Base-by-base conservation (phyloP, 2,329 filamentous ascomycete species). In the Ophiostoma sp. region DNA sequence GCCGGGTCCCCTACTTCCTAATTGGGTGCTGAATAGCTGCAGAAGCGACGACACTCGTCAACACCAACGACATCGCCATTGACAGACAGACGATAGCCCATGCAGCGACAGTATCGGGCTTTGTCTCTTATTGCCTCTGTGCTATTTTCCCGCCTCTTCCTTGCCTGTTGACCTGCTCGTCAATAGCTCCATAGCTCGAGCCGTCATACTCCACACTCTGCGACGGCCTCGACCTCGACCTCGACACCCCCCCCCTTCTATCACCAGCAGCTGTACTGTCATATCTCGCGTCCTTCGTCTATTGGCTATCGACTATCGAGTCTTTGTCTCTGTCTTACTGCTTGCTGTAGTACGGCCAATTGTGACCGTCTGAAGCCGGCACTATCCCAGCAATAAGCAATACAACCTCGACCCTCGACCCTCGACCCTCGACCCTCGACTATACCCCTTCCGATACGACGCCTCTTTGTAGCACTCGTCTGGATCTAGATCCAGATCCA, bases 21-120 rank as follows among this genome's bases (percentile, higher is more conserved):
- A 73, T 72, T 48, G 52, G 71, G 73, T 70, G 68, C 68, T 73
- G 69, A 73, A 73, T 73, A 73, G 72, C 68, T 41, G n/a, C 62
- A 65, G 20, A 65, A 39, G 62, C 62, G 62, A 39, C 65, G 39
- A 67, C 62, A 39, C 33, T 10, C 4, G 57, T 17, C 15, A 33
- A 31, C 65, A 41, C 23, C 27, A 6, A 52, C 23, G 15, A 44
- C 33, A 41, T 10, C 36, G 33, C 17, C 57, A 69, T n/a, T 5
- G 17, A 67, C 23, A 44, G 20, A 27, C 23, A 57, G 52, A 7
- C 17, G 44, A 48, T 17, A 48, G 44, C 15, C 41, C 17, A 48
- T 48, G 8, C 20, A 48, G 13, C 10, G 13, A 39, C 36, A 44
- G 20, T n/a, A 48, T 7, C 10, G 39, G 15, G 39, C 3, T 13